Evolutionary conservation across 768 basidiomycete genomes (phyloP).

Genomic region (Lactarius hengduanensis): DNA sequence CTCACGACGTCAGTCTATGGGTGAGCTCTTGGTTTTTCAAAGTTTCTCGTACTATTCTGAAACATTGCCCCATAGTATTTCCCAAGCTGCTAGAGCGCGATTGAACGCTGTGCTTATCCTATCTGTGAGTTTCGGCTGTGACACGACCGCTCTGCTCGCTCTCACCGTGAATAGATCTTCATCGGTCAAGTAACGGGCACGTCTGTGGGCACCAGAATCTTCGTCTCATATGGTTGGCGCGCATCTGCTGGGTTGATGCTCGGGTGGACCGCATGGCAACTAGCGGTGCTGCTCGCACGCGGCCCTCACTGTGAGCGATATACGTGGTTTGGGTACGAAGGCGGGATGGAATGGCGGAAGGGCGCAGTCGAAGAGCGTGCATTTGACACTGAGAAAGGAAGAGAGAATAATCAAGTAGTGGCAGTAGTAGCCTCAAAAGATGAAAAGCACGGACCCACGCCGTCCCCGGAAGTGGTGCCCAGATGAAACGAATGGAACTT

Average conservation of each 20-base stretch:
- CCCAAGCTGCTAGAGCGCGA: conserved; percentile 11
- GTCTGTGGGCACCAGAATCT: conserved; percentile 38
- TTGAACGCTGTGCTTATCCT: conserved; percentile 25
- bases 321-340: conserved; percentile 26
- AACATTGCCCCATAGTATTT: conserved; percentile 4
- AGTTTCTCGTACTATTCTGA: background rate
- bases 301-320: conserved; percentile 33
- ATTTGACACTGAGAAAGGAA: background rate
- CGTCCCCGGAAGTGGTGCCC: background rate
- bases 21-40: background rate
- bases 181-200: conserved; percentile 42
- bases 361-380: background rate
- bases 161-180: conserved; percentile 4
- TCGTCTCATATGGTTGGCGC: conserved; percentile 37
- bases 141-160: background rate
- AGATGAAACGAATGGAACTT: background rate
- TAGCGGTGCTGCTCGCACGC: conserved; percentile 34
- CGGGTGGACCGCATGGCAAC: conserved; percentile 33
- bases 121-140: conserved; percentile 10
- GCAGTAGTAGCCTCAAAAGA: background rate
- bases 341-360: conserved; percentile 21
- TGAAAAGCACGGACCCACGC: background rate
- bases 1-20: conserved; percentile 23
- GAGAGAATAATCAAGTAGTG: background rate
- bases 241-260: conserved; percentile 33